phyloP scores from a whole-genome alignment of 768 basidiomycete genomes.

The Gloeopeniophorella convolvens region DNA sequence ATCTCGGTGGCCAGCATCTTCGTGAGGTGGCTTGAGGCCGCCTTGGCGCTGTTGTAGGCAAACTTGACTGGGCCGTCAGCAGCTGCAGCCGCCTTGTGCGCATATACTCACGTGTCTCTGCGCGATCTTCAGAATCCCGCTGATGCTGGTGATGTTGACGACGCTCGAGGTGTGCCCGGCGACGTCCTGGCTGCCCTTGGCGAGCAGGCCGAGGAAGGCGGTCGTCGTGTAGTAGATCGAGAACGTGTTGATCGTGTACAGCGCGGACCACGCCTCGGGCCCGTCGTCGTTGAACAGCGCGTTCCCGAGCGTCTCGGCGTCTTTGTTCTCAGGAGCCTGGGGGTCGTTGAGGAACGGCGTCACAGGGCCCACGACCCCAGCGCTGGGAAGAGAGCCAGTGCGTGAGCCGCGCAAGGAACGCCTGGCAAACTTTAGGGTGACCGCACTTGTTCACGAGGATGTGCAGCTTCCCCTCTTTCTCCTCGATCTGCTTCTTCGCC shows the following conservation, averaged over 20 bases:
- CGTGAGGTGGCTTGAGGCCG: conserved; percentile 70
- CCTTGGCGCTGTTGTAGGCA: conserved; percentile 76
- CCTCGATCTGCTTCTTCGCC: conserved; percentile 46
- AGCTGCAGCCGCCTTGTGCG: neutral
- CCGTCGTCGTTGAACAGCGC: conserved; percentile 65
- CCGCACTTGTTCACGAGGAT: conserved; percentile 78
- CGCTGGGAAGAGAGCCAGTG: conserved; percentile 43
- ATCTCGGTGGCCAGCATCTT: conserved; percentile 72
- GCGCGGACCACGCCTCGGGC: conserved; percentile 52
- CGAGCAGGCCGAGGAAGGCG: conserved; percentile 70
- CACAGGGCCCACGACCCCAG: conserved; percentile 64
- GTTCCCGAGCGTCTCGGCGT: conserved; percentile 58
- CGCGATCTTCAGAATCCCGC: conserved; percentile 61
- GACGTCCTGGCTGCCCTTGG: conserved; percentile 58
- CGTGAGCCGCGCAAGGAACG: neutral
- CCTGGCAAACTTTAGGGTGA: neutral
- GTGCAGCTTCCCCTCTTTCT: conserved; percentile 64
- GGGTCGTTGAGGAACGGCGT: conserved; percentile 53
- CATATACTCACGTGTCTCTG: conserved; percentile 63
- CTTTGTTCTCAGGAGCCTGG: conserved; percentile 50
- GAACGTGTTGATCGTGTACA: conserved; percentile 64
- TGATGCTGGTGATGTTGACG: conserved; percentile 74
- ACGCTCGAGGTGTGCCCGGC: conserved; percentile 56
- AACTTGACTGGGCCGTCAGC: conserved; percentile 43
- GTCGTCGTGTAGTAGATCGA: conserved; percentile 74